Evolutionary conservation across 2,329 filamentous ascomycete genomes (phyloP), one percentile per base, ranked within the genome.

Genomic region (Penicillium sp.): DNA sequence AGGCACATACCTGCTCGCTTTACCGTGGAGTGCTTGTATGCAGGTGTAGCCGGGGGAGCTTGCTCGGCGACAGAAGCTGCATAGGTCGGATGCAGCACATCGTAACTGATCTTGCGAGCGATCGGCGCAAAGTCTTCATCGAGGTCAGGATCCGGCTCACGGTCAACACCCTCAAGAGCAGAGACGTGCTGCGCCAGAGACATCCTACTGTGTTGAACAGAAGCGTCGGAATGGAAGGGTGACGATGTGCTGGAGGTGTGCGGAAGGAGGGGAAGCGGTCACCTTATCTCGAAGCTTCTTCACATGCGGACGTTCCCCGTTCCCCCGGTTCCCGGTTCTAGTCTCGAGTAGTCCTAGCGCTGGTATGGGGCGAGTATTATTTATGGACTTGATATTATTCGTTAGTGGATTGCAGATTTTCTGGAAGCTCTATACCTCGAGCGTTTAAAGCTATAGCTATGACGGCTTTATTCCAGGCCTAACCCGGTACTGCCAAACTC

Each of bases 131-230:
- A 57, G 16, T 60, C 55, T 5, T 59, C 61, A 18, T 39, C 36
- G 38, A 42, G 8, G n/a, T 54, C 55, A 5, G 47, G 24, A 16
- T 64, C 65, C 5, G 59, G 63, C 36, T 78, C 74, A 51, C 74
- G 69, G 60, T 80, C 77, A 28, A 67, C 65, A 50, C 77, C 78
- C 62, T 79, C 77, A 57, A 76, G 68, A 45, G 71, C 69, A 38
- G 76, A 75, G 48, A 80, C 76, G 63, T 79, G 77, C 64, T 79
- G 78, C 45, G 76, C 69, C 46, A 80, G 68, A 60, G 78, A 80
- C 77, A 80, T 80, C 22, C 22, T 31, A 43, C 46, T 57, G 50
- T 56, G 58, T 53, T 54, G 48, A 51, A 39, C 48, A 46, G 31
- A 24, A 30, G 13, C 18, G 28, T 30, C 10, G 28, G 27, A 30